Conservation (phyloP, 768 basidiomycete genomes). For the Tricholomella constricta region DNA sequence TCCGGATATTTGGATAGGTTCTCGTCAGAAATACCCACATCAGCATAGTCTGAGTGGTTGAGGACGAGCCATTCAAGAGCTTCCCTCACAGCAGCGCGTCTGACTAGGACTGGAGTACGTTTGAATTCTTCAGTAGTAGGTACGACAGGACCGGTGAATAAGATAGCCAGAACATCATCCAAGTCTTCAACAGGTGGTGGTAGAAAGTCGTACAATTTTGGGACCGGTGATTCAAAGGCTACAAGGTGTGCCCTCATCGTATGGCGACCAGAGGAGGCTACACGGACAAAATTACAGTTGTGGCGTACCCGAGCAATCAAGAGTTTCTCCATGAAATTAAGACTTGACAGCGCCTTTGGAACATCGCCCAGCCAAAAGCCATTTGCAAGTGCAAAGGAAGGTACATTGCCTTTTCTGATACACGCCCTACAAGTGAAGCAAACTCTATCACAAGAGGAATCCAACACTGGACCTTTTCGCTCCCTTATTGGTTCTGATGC, state of each 20-base stretch:
- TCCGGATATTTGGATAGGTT: constrained; percentile 26
- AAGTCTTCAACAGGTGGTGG: constrained; percentile 22
- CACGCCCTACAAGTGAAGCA: constrained; percentile 31
- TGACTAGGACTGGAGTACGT: constrained; percentile 1
- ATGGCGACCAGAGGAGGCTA: too few species aligned
- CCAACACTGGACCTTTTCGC: constrained; percentile 16
- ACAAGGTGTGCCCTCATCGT: too few species aligned
- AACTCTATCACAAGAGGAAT: constrained; percentile 18
- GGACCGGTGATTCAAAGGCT: too few species aligned
- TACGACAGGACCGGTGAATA: constrained; percentile 30
- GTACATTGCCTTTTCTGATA: constrained; percentile 13
- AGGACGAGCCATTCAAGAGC: constrained; percentile 38
- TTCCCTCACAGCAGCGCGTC: neutral
- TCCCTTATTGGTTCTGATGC: neutral
- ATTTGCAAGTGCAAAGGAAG: constrained; percentile 29
- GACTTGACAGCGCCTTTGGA: constrained; percentile 21
- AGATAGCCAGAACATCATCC: constrained; percentile 32
- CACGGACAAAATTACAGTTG: too few species aligned
- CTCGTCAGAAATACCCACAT: constrained; percentile 29
- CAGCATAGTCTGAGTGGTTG: constrained; percentile 35
- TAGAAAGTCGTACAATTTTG: too few species aligned
- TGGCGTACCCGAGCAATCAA: too few species aligned
- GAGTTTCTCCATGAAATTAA: too few species aligned
- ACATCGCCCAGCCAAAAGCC: constrained; percentile 38
- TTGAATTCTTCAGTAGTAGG: constrained; percentile 28